Percentiles rank a stretch among this genome's conserved stretches.
Conservation (phyloP, 2,329 filamentous ascomycete genomes). For the Aspergillus caelatus region DNA sequence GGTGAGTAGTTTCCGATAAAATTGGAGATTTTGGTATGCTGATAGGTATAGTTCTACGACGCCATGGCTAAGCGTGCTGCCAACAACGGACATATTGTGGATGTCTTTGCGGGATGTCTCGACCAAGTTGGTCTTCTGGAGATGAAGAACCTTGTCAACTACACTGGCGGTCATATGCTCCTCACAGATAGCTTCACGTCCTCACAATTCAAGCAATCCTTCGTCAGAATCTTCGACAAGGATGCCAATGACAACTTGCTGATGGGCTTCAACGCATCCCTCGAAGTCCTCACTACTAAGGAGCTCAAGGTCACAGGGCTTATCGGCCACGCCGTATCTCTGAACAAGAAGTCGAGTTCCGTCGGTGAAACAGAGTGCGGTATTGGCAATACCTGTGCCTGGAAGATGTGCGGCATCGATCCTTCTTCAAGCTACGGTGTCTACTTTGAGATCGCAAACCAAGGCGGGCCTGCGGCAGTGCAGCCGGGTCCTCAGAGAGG, state of each 20-base stretch:
- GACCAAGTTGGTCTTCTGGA: constrained; percentile 96
- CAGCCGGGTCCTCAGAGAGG: constrained; percentile 87
- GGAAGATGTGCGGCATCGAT: constrained; percentile 99
- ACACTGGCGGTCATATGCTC: constrained; percentile 96
- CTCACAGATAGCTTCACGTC: constrained; percentile 97
- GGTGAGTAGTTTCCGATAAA: constrained; percentile 51
- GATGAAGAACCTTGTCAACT: constrained; percentile 97
- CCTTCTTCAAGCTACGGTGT: constrained; percentile 91
- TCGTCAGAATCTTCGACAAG: constrained; percentile 95
- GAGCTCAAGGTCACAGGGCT: constrained; percentile 97
- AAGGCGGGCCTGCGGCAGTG: constrained; percentile 82
- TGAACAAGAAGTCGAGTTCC: constrained; percentile 97
- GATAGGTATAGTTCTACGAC: constrained; percentile 78
- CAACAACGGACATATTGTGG: constrained; percentile 95
- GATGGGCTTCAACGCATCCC: constrained; percentile 97
- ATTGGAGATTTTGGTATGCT: constrained; percentile 16
- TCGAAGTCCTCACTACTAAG: constrained; percentile 96
- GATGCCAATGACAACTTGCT: constrained; percentile 90
- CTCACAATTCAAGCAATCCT: constrained; percentile 99
- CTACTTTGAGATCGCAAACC: constrained; percentile 96
- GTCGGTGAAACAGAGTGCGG: constrained; percentile 98
- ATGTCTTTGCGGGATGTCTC: constrained; percentile 95
- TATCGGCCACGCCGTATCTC: constrained; percentile 92
- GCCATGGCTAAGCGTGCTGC: constrained; percentile 89
- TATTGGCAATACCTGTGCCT: constrained; percentile 97